Percentiles rank a stretch among this genome's conserved stretches.
These are phyloP conservation scores for Rhizopus stolonifer DNA, from an alignment of 371 early-diverging fungal species.

Conservation along the genomic window DNA sequence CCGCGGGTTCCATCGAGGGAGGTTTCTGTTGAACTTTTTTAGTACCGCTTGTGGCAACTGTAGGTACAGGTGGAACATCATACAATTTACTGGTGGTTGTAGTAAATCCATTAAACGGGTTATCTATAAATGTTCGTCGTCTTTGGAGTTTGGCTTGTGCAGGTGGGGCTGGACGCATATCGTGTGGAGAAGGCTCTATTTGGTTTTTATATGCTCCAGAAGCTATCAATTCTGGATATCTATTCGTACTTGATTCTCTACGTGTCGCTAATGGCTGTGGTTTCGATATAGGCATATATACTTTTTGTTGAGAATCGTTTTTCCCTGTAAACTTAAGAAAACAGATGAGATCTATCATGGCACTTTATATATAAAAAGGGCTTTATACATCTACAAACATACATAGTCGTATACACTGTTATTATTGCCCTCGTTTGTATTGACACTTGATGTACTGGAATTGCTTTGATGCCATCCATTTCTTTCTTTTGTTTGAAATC, in stretches of 20 bases:
- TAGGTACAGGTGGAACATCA: conserved; percentile 24
- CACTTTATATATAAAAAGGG: too few species aligned
- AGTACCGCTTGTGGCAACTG: conserved; percentile 2
- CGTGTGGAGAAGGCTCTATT: background rate
- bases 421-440: conserved; percentile 3
- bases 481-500: conserved; percentile 8
- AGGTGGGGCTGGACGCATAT: conserved; percentile 11
- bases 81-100: conserved; percentile 25
- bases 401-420: conserved; percentile 43
- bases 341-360: too few species aligned
- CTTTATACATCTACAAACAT: too few species aligned
- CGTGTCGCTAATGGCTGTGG: conserved; percentile 26
- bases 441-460: background rate
- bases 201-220: background rate
- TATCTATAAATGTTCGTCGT: conserved; percentile 59
- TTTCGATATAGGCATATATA: conserved; percentile 8
- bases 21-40: conserved; percentile 4
- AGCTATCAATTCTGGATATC: conserved; percentile 14
- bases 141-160: conserved; percentile 24
- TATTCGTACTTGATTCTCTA: conserved; percentile 19
- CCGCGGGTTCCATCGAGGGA: conserved; percentile 5
- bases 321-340: conserved; percentile 9
- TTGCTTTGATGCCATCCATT: conserved; percentile 9
- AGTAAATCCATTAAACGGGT: conserved; percentile 63
- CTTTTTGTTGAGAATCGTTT: background rate